phyloP scores from a whole-genome alignment of 2,329 filamentous ascomycete species.

The Alternaria consortialis region DNA sequence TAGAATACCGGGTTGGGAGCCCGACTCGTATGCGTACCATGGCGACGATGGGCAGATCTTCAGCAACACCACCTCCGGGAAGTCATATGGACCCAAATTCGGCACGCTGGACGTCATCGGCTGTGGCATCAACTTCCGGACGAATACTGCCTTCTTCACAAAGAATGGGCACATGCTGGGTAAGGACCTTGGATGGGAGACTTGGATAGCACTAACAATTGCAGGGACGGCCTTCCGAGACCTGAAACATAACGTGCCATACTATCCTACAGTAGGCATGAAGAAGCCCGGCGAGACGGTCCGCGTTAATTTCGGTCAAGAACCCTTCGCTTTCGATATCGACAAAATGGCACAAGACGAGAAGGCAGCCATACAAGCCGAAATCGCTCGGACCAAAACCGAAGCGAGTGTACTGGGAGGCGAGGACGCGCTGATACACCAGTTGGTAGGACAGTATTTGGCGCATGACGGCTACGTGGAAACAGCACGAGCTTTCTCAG shows the following conservation, averaged over 20 bases:
- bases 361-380: conserved; percentile 46
- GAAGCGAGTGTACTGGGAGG: conserved; percentile 55
- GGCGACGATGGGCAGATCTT: conserved; percentile 73
- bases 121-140: conserved; percentile 71
- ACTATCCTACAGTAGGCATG: conserved; percentile 70
- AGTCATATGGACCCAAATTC: conserved; percentile 69
- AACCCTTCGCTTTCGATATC: conserved; percentile 89
- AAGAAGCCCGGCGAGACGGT: conserved; percentile 69
- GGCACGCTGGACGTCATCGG: conserved; percentile 68
- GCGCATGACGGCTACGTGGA: conserved; percentile 96
- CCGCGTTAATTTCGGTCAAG: conserved; percentile 70
- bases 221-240: conserved; percentile 76
- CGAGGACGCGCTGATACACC: conserved; percentile 82
- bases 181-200: conserved; percentile 44
- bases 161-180: conserved; percentile 69
- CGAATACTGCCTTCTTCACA: conserved; percentile 69
- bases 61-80: conserved; percentile 64
- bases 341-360: conserved; percentile 73
- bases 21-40: conserved; percentile 72
- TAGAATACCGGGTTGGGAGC: conserved; percentile 71
- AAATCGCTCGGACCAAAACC: conserved; percentile 38
- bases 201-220: conserved; percentile 19
- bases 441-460: conserved; percentile 85
- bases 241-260: conserved; percentile 70
- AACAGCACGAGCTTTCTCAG: conserved; percentile 85